A percentile compares a stretch with the other conserved stretches of the same genome.
phyloP scores from a whole-genome alignment of 306 rosid species.

The Oemleria cerasiformis region DNA sequence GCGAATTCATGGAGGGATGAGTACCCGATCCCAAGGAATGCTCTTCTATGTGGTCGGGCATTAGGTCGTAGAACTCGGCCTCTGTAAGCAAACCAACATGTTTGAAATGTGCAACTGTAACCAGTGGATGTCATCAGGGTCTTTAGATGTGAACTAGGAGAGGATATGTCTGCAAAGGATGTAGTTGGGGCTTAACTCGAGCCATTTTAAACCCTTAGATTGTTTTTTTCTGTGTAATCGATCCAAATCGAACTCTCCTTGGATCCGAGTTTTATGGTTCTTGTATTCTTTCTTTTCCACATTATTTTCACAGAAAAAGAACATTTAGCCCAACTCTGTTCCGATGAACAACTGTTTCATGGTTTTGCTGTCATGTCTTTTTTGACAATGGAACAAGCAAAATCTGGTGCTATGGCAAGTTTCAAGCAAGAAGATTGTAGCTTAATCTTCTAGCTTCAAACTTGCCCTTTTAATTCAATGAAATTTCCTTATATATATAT shows the following conservation, averaged over 20 bases:
- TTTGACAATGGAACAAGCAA: too few relatives aligned
- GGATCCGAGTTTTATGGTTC: not conserved
- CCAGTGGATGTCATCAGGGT: conserved; percentile 16
- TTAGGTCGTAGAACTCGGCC: conserved; percentile 37
- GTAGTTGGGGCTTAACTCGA: conserved; percentile 25
- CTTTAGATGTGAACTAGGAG: not conserved
- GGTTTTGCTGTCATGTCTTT: not conserved
- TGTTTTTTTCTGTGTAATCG: not conserved
- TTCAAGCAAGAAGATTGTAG: too few relatives aligned
- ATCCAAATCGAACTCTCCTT: conserved; percentile 8
- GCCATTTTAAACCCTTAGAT: conserved; percentile 10
- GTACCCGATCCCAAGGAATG: conserved; percentile 71
- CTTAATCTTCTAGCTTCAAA: too few relatives aligned
- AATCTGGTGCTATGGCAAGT: too few relatives aligned
- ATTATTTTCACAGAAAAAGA: not conserved
- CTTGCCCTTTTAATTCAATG: too few relatives aligned
- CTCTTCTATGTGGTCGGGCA: conserved; percentile 62
- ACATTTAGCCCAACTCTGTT: not conserved
- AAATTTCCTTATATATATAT: too few relatives aligned
- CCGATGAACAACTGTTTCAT: not conserved
- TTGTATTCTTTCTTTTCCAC: not conserved
- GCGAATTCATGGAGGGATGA: conserved; percentile 86
- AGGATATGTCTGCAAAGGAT: not conserved
- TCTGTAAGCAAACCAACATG: conserved; percentile 10
- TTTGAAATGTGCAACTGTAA: conserved; percentile 6